phyloP scores from a whole-genome alignment of 495 filamentous ascomycete genomes.

The Podospora sp. region DNA sequence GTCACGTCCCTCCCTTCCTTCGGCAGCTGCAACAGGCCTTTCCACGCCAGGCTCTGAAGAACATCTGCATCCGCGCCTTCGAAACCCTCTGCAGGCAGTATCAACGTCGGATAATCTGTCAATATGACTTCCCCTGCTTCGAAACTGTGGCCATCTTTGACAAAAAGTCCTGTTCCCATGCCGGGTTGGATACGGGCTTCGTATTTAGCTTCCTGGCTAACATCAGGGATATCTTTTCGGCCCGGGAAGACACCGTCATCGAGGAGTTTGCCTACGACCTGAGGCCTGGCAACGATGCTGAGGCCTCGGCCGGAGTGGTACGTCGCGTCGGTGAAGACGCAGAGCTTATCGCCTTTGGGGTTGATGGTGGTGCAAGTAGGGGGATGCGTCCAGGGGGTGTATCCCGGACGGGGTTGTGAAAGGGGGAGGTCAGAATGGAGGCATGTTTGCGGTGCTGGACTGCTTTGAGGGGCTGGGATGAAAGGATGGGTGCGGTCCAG shows the following conservation, averaged over 20 bases:
- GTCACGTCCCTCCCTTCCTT: background rate
- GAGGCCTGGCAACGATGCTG: background rate
- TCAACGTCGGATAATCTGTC: conserved; percentile 13
- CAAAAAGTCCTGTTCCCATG: conserved; percentile 13
- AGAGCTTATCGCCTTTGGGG: background rate
- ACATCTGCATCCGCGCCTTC: background rate
- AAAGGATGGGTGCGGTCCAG: background rate
- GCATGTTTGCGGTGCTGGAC: background rate
- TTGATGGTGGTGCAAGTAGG: background rate
- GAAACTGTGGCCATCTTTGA: background rate
- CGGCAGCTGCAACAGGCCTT: conserved; percentile 12
- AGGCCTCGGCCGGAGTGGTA: background rate
- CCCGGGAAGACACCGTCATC: background rate
- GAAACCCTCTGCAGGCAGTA: background rate
- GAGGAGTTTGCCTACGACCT: background rate
- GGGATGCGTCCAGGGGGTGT: conserved; percentile 3
- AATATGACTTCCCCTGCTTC: conserved; percentile 12
- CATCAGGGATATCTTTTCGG: background rate
- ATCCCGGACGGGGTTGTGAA: background rate
- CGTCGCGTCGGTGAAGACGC: conserved; percentile 7
- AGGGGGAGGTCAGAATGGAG: background rate
- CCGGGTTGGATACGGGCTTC: background rate
- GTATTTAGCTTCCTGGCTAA: background rate
- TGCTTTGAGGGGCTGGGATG: background rate
- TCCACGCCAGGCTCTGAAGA: background rate